These are phyloP conservation scores for Starmerella gropengiesseri DNA, from an alignment of 805 yeast species.

Conservation along the genomic window DNA sequence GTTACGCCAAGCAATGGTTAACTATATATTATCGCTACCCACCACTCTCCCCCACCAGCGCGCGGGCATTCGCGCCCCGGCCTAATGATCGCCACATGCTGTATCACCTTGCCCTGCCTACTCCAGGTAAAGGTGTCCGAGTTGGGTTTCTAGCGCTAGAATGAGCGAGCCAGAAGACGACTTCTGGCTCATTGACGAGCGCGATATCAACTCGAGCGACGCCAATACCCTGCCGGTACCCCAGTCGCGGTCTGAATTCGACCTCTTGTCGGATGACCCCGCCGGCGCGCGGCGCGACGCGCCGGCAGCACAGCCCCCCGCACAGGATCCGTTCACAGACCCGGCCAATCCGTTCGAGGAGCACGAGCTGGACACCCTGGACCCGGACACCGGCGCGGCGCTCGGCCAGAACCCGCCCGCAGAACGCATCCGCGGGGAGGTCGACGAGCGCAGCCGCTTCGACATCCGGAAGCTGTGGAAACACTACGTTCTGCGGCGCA, in stretches of 20 bases:
- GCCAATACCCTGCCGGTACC: background rate
- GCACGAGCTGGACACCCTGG: slow-evolving; percentile 22
- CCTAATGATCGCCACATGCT: slow-evolving; percentile 7
- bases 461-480: slow-evolving; percentile 30
- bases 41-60: too few species aligned
- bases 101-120: background rate
- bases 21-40: too few species aligned
- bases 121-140: background rate
- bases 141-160: background rate
- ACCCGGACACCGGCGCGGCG: slow-evolving; percentile 12
- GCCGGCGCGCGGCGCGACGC: background rate
- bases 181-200: slow-evolving; percentile 23
- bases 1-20: too few species aligned
- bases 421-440: background rate
- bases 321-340: background rate
- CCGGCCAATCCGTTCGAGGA: slow-evolving; percentile 7
- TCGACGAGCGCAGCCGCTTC: slow-evolving; percentile 23
- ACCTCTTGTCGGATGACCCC: slow-evolving; percentile 4
- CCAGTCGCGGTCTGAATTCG: background rate
- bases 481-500: slow-evolving; percentile 25
- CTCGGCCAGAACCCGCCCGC: background rate
- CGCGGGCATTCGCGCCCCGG: too few species aligned
- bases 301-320: background rate
- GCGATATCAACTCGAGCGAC: background rate
- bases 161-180: slow-evolving; percentile 20